Base-by-base conservation (phyloP, 345 rosid species). In the Populus tremula region DNA sequence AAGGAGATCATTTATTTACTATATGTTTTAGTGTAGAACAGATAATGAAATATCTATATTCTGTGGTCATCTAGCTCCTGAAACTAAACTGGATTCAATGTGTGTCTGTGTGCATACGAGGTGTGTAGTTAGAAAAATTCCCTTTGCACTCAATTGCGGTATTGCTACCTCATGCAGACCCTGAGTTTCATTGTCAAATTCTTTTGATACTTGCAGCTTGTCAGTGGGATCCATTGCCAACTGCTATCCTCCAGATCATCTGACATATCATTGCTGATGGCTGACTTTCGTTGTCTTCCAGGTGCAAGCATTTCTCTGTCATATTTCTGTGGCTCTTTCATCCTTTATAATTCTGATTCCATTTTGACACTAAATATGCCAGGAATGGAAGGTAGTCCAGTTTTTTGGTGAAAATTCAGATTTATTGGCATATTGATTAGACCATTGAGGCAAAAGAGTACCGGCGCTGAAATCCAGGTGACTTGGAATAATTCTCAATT, bases 321-420 rank as follows among this genome's bases (percentile, higher is more conserved):
- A 56, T 70, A 54, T 67, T 70, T 73, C 72, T 76, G 35, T 81
- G n/a, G 17, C 53, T 73, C 23, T 54, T 75, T 79, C 61, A 70
- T 76, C 79, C 54, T 71, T 33, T 53, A 69, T 17, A 81, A 43
- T 56, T 61, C 64, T 84, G 75, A 80, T 78, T 29, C 69, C 50
- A 56, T 67, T 79, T 76, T 72, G 56, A 53, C 39, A 33, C 70
- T 64, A 59, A 69, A 47, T 75, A 41, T 85, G 72, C 80, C 81
- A 96, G 99, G 97, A 74, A 92, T 87, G 91, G 99, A 96, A 88
- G 97, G 97, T 53, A 86, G 94, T 81, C 99, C 98, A 2, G 87
- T 89, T 80, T 90, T 90, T 96, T 87, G 88, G 82, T 84, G 90
- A 83, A 83, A 77, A 80, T 16, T 88, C 76, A 17, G 67, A 79